Base-by-base conservation (phyloP, 2,329 filamentous ascomycete genomes). In the Purpureocillium lavendulum region DNA sequence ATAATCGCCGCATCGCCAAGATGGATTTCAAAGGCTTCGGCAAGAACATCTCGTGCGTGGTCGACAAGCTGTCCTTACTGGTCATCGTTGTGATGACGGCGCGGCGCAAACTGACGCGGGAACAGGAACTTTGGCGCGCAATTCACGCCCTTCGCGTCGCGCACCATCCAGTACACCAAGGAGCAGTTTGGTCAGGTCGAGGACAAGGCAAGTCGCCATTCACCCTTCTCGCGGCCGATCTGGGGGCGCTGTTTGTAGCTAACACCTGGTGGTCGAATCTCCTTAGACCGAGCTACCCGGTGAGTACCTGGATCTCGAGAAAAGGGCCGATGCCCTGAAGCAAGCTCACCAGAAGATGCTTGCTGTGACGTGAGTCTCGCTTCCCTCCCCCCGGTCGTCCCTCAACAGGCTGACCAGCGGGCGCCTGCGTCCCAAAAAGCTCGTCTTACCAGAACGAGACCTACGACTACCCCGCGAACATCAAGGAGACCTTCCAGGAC, bases 271-370 rank as follows among this genome's bases (percentile, higher is more conserved):
- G 6, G 21, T 26, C 10, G 21, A 5, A 26, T 10, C 21, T 26
- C 21, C 21, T 45, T 54, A 94, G 87, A 98, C 92, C 48, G 84
- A 97, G 69, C 86, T 98, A 33, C 92, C 92, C 34, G 83, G 89
- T 52, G 92, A 97, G 67, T 98, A 98, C 67, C 86, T 96, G 60
- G 89, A 97, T 66, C 84, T 98, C 46, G 92, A 98, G 78, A 96
- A 96, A 77, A 83, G 90, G 50, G 88, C 97, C 56, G 92, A 98
- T 78, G 92, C 92, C 43, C 73, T 98, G 60, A 97, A 95, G 74
- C 81, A 85, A 59, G 92, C 94, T 44, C 92, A 98, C 66, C 87
- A 94, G 70, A 95, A 94, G 73, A 86, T 98, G 73, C 80, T 98
- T 47, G 80, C 87, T 52, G 92, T 97, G 60, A 98, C 92, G 86